Conservation (phyloP, 192 early-diverging fungal genomes). For the Backusella australiensis region DNA sequence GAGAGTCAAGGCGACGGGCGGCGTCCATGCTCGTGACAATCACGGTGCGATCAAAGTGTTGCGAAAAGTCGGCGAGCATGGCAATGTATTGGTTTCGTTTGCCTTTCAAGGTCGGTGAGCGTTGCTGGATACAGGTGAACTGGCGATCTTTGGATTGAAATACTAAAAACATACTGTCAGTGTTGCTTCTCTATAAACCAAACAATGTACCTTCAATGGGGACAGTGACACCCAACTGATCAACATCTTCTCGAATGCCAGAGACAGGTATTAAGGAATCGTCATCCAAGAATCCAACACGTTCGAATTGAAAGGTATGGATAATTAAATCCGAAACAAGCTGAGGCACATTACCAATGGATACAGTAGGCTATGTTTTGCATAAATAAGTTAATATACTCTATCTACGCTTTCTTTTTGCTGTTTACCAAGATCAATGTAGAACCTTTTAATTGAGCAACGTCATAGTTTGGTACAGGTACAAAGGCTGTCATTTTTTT, state of each 20-base stretch:
- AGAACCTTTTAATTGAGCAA: slow-evolving; percentile 32
- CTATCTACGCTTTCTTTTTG: neutral
- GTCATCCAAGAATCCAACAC: slow-evolving; percentile 64
- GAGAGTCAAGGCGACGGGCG: slow-evolving; percentile 54
- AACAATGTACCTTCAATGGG: slow-evolving; percentile 42
- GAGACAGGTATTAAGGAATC: slow-evolving; percentile 57
- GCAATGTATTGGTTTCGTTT: slow-evolving; percentile 48
- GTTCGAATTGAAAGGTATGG: slow-evolving; percentile 55
- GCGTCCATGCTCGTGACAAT: slow-evolving; percentile 71
- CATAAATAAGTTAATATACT: neutral
- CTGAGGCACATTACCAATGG: slow-evolving; percentile 81
- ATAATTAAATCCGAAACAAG: slow-evolving; percentile 66
- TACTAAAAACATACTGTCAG: slow-evolving; percentile 29
- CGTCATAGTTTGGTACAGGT: slow-evolving; percentile 34
- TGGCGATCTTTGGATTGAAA: slow-evolving; percentile 62
- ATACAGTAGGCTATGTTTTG: slow-evolving; percentile 57
- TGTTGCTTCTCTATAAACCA: neutral
- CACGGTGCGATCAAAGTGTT: slow-evolving; percentile 54
- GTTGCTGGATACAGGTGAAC: slow-evolving; percentile 73
- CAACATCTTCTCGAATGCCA: slow-evolving; percentile 43
- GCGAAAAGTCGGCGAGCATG: slow-evolving; percentile 54
- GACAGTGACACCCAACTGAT: slow-evolving; percentile 36
- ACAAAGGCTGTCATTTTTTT: slow-evolving; percentile 22
- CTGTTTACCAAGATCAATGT: slow-evolving; percentile 33
- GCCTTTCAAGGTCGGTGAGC: slow-evolving; percentile 55